Conservation (phyloP, 208 protist genomes). For the Lotmaria passim region DNA sequence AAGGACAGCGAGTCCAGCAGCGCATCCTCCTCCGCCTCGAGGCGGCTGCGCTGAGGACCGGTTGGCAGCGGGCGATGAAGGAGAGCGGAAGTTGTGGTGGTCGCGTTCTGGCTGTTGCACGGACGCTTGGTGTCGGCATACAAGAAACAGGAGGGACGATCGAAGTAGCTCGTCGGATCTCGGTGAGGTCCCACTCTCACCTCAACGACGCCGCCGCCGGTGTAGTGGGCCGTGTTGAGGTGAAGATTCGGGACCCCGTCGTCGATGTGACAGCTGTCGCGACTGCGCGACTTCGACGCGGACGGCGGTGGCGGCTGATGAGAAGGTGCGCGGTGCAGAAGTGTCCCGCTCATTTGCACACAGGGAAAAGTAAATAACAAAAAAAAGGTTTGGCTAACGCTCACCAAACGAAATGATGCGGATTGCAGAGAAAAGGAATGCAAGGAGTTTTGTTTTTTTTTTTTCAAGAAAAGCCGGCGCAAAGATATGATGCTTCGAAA, state of each 20-base stretch:
- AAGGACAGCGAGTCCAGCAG: constrained; percentile 24
- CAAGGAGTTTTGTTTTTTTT: background rate
- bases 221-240: constrained; percentile 16
- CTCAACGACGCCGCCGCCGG: constrained; percentile 1
- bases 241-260: constrained; percentile 12
- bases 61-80: background rate
- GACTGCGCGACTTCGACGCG: constrained; percentile 8
- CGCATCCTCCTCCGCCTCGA: constrained; percentile 5
- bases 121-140: too few relatives aligned
- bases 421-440: background rate
- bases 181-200: constrained; percentile 3
- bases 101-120: too few relatives aligned
- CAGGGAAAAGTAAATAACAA: background rate
- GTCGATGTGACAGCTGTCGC: constrained; percentile 6
- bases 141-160: too few relatives aligned
- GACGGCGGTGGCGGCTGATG: constrained; percentile 20
- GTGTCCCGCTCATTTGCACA: constrained; percentile 13
- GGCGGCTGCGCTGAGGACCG: constrained; percentile 5
- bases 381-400: too few relatives aligned
- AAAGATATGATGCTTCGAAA: too few relatives aligned
- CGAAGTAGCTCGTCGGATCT: too few relatives aligned
- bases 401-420: too few relatives aligned
- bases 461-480: background rate
- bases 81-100: too few relatives aligned
- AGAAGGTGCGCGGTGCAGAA: constrained; percentile 7